A percentile compares a stretch with the other conserved stretches of the same genome.
Evolutionary conservation across 2,329 filamentous ascomycete species (phyloP).

Genomic region (Neopestalotiopsis sp.): DNA sequence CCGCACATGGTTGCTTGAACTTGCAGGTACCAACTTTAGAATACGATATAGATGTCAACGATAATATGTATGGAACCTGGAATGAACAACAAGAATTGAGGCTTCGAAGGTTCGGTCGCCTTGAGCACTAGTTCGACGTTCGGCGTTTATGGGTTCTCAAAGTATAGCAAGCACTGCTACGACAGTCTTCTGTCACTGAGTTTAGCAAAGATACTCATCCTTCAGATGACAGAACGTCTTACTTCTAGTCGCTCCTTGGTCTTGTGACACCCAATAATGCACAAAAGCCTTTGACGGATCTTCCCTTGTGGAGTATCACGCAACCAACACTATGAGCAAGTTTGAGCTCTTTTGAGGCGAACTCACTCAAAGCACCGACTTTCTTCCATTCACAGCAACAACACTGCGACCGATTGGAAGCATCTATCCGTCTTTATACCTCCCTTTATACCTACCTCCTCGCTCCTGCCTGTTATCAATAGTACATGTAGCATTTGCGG

Average conservation of each 20-base stretch:
- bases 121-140: too few relatives aligned
- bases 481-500: neutral
- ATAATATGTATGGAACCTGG: too few relatives aligned
- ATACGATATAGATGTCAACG: neutral
- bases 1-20: constrained; percentile 46
- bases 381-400: neutral
- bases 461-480: too few relatives aligned
- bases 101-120: too few relatives aligned
- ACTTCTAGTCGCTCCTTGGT: neutral
- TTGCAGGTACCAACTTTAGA: too few relatives aligned
- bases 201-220: neutral
- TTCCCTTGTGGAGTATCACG: constrained; percentile 5
- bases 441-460: too few relatives aligned
- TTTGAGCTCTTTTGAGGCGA: constrained; percentile 30
- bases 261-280: neutral
- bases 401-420: neutral
- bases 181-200: too few relatives aligned
- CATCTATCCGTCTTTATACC: neutral
- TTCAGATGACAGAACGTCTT: neutral
- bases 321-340: constrained; percentile 33
- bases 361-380: neutral
- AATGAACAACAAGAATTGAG: too few relatives aligned
- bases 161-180: too few relatives aligned
- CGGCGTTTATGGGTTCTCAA: too few relatives aligned
- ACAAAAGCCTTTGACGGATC: neutral